These are phyloP conservation scores for Laetiporus sulphureus DNA, from an alignment of 1,284 basidiomycete genomes.

Conservation along the genomic window DNA sequence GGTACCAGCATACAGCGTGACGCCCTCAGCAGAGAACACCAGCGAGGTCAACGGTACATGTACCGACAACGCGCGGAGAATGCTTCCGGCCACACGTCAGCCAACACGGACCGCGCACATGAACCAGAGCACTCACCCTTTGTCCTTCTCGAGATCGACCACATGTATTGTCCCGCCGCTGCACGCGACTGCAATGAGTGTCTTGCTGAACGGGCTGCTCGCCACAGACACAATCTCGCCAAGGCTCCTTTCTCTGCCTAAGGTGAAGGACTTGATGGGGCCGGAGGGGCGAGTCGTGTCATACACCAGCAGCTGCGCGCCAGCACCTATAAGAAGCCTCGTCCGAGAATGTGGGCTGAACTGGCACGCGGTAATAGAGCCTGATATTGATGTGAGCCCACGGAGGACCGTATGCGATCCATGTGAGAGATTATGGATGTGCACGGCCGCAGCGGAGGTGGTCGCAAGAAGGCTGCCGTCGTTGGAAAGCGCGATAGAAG, in stretches of 20 bases:
- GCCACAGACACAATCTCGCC: conserved; percentile 46
- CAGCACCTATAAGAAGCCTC: conserved; percentile 48
- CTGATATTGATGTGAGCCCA: conserved; percentile 35
- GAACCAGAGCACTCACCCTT: conserved; percentile 27
- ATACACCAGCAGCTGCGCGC: conserved; percentile 49
- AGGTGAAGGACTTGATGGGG: conserved; percentile 43
- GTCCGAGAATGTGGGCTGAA: conserved; percentile 59
- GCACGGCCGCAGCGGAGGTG: conserved; percentile 42
- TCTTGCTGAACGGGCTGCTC: conserved; percentile 69
- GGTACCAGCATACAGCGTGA: conserved; percentile 56
- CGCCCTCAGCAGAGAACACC: conserved; percentile 62
- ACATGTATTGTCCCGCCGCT: conserved; percentile 47
- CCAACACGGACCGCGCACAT: no score
- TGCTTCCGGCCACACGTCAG: no score
- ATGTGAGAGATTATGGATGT: conserved; percentile 52
- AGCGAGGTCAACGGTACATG: conserved; percentile 48
- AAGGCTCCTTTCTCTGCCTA: conserved; percentile 39
- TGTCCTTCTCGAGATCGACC: conserved; percentile 69
- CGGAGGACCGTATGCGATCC: conserved; percentile 46
- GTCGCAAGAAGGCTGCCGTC: conserved; percentile 53
- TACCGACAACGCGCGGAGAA: conserved; percentile 48
- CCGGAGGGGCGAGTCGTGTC: conserved; percentile 52
- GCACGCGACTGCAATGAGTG: conserved; percentile 50
- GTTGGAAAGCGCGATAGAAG: conserved; percentile 48
- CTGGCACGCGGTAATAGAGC: conserved; percentile 36